phyloP scores from a whole-genome alignment of 208 protist species.

The Blechomonas ayalai region DNA sequence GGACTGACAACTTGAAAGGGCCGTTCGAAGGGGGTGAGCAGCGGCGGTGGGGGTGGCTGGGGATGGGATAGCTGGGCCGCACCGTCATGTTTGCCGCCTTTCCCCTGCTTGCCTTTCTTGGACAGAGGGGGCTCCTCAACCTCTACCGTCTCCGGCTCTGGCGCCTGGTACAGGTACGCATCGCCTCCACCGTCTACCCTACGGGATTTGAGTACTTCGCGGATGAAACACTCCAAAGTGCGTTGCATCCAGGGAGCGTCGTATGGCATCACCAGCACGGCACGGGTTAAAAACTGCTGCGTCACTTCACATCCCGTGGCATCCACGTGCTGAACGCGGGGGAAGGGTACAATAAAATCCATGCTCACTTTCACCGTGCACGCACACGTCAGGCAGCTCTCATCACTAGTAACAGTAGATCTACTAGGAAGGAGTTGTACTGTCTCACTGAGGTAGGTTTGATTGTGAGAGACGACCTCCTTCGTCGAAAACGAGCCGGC shows the following conservation, averaged over 20 bases:
- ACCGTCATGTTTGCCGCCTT: constrained; percentile 17
- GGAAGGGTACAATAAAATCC: constrained; percentile 61
- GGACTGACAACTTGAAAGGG: constrained; percentile 62
- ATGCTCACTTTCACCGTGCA: constrained; percentile 36
- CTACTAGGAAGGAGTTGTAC: constrained; percentile 28
- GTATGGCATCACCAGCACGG: constrained; percentile 66
- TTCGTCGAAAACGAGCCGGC: constrained; percentile 41
- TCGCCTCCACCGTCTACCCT: constrained; percentile 6
- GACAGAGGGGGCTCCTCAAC: constrained; percentile 1
- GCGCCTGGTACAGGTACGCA: constrained; percentile 7
- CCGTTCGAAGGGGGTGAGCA: constrained; percentile 15
- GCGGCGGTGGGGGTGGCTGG: constrained; percentile 16
- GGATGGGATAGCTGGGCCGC: constrained; percentile 1
- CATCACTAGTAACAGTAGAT: constrained; percentile 5
- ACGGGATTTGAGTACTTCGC: constrained; percentile 11
- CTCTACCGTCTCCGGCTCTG: constrained; percentile 9
- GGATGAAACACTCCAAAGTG: constrained; percentile 39
- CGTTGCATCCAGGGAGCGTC: constrained; percentile 28
- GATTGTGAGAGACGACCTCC: constrained; percentile 27
- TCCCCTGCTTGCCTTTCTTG: constrained; percentile 12
- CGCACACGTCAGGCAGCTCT: constrained; percentile 39
- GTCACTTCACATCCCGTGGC: constrained; percentile 17
- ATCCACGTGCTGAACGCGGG: constrained; percentile 46
- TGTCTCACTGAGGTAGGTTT: constrained; percentile 19
- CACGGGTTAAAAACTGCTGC: constrained; percentile 47